These are phyloP conservation scores for Ophiocordyceps polyrhachis-furcata DNA, from an alignment of 2,329 filamentous ascomycete genomes.

Conservation along the genomic window DNA sequence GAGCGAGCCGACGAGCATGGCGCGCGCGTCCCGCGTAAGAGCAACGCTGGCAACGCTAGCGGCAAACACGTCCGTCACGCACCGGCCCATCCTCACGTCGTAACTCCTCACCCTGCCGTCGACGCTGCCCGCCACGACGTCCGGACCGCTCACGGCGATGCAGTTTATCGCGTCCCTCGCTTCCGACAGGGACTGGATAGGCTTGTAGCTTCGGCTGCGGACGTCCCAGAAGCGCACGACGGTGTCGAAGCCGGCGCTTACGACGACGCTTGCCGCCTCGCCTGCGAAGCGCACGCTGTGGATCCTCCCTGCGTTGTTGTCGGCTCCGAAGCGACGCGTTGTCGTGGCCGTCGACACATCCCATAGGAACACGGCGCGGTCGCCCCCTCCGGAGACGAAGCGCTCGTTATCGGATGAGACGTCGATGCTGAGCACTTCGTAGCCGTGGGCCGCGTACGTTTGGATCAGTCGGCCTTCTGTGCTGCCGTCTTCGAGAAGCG, in stretches of 20 bases:
- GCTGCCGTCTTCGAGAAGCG: slow-evolving; percentile 13
- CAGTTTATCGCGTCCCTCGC: slow-evolving; percentile 49
- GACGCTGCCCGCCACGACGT: slow-evolving; percentile 60
- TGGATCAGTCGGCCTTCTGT: slow-evolving; percentile 52
- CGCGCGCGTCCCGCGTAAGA: slow-evolving; percentile 53
- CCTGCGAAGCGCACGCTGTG: slow-evolving; percentile 69
- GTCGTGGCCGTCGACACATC: slow-evolving; percentile 73
- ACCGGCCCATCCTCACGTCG: slow-evolving; percentile 59
- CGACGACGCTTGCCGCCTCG: slow-evolving; percentile 51
- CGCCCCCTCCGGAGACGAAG: slow-evolving; percentile 77
- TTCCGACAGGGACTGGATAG: slow-evolving; percentile 55
- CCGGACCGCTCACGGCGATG: slow-evolving; percentile 27
- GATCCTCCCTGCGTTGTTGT: slow-evolving; percentile 47
- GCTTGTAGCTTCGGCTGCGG: slow-evolving; percentile 32
- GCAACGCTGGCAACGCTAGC: slow-evolving; percentile 56
- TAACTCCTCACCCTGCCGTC: slow-evolving; percentile 70
- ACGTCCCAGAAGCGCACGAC: slow-evolving; percentile 62
- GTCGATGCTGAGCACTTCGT: slow-evolving; percentile 69
- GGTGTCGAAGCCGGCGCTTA: slow-evolving; percentile 57
- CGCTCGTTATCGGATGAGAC: slow-evolving; percentile 61
- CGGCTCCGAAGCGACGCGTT: slow-evolving; percentile 53
- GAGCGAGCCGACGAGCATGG: slow-evolving; percentile 54
- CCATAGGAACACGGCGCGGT: slow-evolving; percentile 85
- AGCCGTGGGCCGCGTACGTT: slow-evolving; percentile 76
- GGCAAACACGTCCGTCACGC: slow-evolving; percentile 52